Conservation (phyloP, 495 filamentous ascomycete genomes). For the Choiromyces venosus region DNA sequence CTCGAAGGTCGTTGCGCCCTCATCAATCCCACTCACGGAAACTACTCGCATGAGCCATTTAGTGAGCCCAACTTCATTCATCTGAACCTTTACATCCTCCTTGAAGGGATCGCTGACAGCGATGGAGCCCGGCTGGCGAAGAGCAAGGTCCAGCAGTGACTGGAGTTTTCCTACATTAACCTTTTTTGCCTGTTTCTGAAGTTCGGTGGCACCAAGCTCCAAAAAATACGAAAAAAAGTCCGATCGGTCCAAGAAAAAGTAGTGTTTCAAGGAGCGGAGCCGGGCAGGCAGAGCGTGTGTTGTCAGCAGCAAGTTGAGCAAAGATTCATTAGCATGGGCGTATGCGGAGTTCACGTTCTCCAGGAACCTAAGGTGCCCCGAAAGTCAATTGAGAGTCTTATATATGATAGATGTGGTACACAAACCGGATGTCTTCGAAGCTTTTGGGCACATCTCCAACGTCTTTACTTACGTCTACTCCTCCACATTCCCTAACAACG, state of each 20-base stretch:
- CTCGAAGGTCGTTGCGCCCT: slow-evolving; percentile 54
- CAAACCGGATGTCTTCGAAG: slow-evolving; percentile 65
- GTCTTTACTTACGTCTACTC: slow-evolving; percentile 86
- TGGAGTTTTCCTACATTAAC: slow-evolving; percentile 92
- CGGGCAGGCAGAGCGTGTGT: slow-evolving; percentile 84
- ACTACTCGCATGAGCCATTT: slow-evolving; percentile 94
- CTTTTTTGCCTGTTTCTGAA: slow-evolving; percentile 75
- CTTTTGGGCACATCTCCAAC: slow-evolving; percentile 82
- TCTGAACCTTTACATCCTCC: slow-evolving; percentile 92
- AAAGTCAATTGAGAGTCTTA: background rate
- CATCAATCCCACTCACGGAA: slow-evolving; percentile 87
- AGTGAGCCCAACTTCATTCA: slow-evolving; percentile 89
- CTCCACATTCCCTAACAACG: slow-evolving; percentile 92
- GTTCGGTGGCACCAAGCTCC: slow-evolving; percentile 78
- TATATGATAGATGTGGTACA: background rate
- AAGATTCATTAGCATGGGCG: slow-evolving; percentile 86
- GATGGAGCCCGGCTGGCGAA: slow-evolving; percentile 90
- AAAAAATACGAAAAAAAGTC: slow-evolving; percentile 98
- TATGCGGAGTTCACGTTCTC: slow-evolving; percentile 96
- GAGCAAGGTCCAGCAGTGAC: slow-evolving; percentile 84
- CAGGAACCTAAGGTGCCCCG: slow-evolving; percentile 55
- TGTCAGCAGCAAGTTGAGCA: slow-evolving; percentile 86
- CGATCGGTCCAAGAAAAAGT: slow-evolving; percentile 96
- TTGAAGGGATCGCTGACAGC: slow-evolving; percentile 94
- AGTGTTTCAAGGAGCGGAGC: slow-evolving; percentile 87